These are phyloP conservation scores for Hypoxylon crocopeplum DNA, from an alignment of 495 filamentous ascomycete genomes.

Conservation along the genomic window DNA sequence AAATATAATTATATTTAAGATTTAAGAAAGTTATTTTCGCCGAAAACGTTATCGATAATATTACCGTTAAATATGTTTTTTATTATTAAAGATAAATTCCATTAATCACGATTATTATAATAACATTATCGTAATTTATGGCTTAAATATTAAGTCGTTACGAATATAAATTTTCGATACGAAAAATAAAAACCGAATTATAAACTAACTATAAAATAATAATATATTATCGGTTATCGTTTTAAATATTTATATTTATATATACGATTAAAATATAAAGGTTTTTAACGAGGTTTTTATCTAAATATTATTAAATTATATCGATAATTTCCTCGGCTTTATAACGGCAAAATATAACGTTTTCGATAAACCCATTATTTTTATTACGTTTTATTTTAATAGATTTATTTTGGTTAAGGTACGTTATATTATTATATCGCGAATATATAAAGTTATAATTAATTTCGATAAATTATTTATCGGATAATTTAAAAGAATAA, in stretches of 20 bases:
- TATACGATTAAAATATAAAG: conserved; percentile 38
- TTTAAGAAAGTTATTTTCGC: background rate
- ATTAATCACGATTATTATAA: background rate
- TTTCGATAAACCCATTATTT: conserved; percentile 28
- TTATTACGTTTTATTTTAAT: conserved; percentile 34
- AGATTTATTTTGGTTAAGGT: conserved; percentile 31
- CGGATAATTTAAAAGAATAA: conserved; percentile 28
- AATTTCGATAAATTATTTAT: conserved; percentile 20
- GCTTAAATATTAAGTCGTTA: conserved; percentile 33
- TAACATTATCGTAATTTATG: conserved; percentile 39
- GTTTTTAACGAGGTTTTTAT: conserved; percentile 19
- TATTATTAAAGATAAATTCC: background rate
- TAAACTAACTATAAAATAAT: conserved; percentile 41
- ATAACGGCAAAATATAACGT: background rate
- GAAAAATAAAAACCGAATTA: conserved; percentile 4
- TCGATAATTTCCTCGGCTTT: conserved; percentile 8
- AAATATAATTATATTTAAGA: background rate
- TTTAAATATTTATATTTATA: conserved; percentile 36
- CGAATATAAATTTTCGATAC: conserved; percentile 24
- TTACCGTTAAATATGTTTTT: conserved; percentile 11
- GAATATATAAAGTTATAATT: background rate
- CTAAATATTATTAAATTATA: conserved; percentile 21
- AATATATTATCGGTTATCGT: conserved; percentile 37
- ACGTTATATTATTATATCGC: background rate
- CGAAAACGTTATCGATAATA: background rate